These are phyloP conservation scores for Talaromyces sp. DNA, from an alignment of 2,329 filamentous ascomycete species.

Conservation along the genomic window DNA sequence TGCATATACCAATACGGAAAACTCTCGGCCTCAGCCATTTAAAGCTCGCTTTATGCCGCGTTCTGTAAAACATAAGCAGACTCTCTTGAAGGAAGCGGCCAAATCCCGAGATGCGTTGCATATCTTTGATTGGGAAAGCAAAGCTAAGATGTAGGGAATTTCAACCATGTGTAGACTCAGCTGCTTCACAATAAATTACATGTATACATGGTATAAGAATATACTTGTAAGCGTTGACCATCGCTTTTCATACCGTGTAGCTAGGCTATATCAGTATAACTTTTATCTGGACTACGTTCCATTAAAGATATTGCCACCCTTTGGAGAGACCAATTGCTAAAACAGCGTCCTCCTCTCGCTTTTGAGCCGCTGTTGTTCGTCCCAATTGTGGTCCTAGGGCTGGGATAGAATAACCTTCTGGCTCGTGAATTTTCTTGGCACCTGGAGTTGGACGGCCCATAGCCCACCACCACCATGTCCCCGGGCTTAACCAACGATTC, in stretches of 20 bases:
- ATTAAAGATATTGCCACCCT: background rate
- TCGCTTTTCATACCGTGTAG: background rate
- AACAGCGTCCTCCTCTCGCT: background rate
- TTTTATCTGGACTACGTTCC: background rate
- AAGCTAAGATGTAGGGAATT: background rate
- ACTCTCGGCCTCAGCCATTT: background rate
- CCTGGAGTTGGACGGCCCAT: conserved; percentile 45
- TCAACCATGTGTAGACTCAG: background rate
- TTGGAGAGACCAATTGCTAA: background rate
- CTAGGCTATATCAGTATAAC: background rate
- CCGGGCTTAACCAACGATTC: conserved; percentile 56
- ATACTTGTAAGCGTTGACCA: background rate
- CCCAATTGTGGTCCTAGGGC: conserved; percentile 54
- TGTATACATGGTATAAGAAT: background rate
- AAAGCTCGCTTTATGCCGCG: background rate
- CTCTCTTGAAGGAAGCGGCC: background rate
- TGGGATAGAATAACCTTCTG: conserved; percentile 45
- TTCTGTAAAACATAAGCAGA: background rate
- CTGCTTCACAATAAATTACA: background rate
- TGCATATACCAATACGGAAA: background rate
- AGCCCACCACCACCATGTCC: conserved; percentile 45
- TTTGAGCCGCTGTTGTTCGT: background rate
- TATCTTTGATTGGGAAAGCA: background rate
- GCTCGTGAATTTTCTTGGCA: conserved; percentile 41
- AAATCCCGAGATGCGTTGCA: background rate